Conservation (phyloP, 2,329 filamentous ascomycete genomes). For the Dactylellina drechsleri region DNA sequence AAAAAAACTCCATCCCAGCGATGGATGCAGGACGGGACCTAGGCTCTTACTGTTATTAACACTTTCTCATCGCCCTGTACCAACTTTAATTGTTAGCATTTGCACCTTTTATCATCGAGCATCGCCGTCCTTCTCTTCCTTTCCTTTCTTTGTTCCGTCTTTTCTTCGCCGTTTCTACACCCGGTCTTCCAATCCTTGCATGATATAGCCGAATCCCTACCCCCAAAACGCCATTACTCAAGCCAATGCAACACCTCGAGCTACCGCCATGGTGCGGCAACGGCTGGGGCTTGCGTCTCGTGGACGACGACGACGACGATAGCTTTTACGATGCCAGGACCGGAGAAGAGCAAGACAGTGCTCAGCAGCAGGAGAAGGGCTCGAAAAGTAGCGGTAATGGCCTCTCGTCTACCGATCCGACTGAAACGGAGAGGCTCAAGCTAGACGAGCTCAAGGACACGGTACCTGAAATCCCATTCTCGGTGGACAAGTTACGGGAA, state of each 20-base stretch:
- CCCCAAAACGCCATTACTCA: background rate
- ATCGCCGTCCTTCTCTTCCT: background rate
- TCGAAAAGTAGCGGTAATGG: conserved; percentile 57
- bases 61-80: background rate
- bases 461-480: conserved; percentile 56
- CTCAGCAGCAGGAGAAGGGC: conserved; percentile 39
- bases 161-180: background rate
- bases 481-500: conserved; percentile 57
- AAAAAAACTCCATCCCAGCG: conserved; percentile 22
- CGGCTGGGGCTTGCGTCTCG: conserved; percentile 23
- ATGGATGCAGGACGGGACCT: background rate
- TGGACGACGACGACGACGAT: conserved; percentile 26
- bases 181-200: background rate
- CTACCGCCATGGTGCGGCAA: conserved; percentile 28
- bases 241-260: conserved; percentile 37
- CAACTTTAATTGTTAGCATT: background rate
- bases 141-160: conserved; percentile 6
- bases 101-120: background rate
- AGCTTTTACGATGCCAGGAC: conserved; percentile 8
- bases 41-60: conserved; percentile 4
- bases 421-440: conserved; percentile 54
- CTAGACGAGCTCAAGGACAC: conserved; percentile 42
- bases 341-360: conserved; percentile 11
- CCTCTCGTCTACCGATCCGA: conserved; percentile 58
- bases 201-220: background rate